Evolutionary conservation across 1,284 basidiomycete genomes (phyloP).

Genomic region (Puccinia sorghi): DNA sequence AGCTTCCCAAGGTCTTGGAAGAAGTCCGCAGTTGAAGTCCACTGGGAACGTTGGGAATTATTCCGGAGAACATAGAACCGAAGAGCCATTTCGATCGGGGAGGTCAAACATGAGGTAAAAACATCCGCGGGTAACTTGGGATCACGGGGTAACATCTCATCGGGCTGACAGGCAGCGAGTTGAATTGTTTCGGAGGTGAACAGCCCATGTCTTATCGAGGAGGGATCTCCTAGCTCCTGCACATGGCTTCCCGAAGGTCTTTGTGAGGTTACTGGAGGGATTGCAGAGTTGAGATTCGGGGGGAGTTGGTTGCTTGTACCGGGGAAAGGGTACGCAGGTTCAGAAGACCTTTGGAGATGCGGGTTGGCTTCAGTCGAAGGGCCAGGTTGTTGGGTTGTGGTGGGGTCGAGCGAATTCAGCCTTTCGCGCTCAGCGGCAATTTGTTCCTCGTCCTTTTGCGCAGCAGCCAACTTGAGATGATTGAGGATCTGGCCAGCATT

Average conservation of each 20-base stretch:
- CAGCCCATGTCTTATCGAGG: not conserved
- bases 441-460: constrained; percentile 35
- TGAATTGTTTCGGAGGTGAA: constrained; percentile 37
- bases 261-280: not conserved
- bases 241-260: not conserved
- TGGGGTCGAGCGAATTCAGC: constrained; percentile 2
- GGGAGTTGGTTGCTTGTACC: not conserved
- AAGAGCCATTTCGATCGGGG: constrained; percentile 48
- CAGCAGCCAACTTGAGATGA: constrained; percentile 15
- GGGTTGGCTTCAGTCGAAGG: not conserved
- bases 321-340: not conserved
- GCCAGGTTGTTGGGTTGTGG: not conserved
- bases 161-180: constrained; percentile 46
- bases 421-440: not conserved
- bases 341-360: not conserved
- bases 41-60: constrained; percentile 20
- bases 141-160: constrained; percentile 46
- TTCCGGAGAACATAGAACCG: constrained; percentile 47
- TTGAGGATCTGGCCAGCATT: constrained; percentile 49
- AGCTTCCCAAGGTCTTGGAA: constrained; percentile 38
- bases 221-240: not conserved
- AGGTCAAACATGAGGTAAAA: constrained; percentile 48
- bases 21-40: constrained; percentile 46
- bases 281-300: not conserved
- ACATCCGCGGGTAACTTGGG: constrained; percentile 46